Evolutionary conservation across 1,139 yeast genomes (phyloP), one percentile per base, ranked within the genome.

Genomic region (Protomyces lactucae-debilis): DNA sequence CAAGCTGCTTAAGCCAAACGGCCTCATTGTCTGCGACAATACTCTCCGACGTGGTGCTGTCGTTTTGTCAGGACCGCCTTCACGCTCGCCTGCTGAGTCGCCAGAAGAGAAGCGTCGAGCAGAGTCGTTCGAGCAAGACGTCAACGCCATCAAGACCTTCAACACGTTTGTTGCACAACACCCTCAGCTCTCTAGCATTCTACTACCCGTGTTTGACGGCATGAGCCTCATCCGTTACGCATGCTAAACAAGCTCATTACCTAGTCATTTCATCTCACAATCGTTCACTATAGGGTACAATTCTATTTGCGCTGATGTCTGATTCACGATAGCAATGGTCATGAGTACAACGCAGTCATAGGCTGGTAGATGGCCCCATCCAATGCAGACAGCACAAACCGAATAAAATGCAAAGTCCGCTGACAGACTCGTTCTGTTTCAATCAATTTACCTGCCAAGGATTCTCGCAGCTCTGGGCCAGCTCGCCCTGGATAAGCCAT

Each of bases 1-100:
- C 12, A 48, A 40, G 16, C 51, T 60, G 37, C 51, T 60, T 10
- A 36, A 25, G 39, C 32, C 32, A n/a, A 36, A 35, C 10, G 64
- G 64, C 43, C 10, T 60, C 28, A 54, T 60, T 23, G 55, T 60
- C 10, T 57, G 53, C 2, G 64, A 60, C 60, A 60, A 60, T 16
- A 60, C 64, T 1, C 28, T 60, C 14, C 28, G 60, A 16, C 59
- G 60, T 9, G 64, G 64, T 9, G 46, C 54, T 14, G 64, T 60
- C 23, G 57, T 57, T 9, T 18, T 37, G 6, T 16, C 40, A 23
- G 57, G 43, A 25, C 18, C 52, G 18, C 63, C 63, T 4, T 16
- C 52, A 28, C 16, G 63, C 5, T 52, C 53, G 52, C 51, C 61
- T 12, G 52, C 57, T 3, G 57, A 59, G 23, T 52, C 63, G 32